These are phyloP conservation scores for Cryptosporidium sp. DNA, from an alignment of 169 alveolate species.

Conservation along the genomic window DNA sequence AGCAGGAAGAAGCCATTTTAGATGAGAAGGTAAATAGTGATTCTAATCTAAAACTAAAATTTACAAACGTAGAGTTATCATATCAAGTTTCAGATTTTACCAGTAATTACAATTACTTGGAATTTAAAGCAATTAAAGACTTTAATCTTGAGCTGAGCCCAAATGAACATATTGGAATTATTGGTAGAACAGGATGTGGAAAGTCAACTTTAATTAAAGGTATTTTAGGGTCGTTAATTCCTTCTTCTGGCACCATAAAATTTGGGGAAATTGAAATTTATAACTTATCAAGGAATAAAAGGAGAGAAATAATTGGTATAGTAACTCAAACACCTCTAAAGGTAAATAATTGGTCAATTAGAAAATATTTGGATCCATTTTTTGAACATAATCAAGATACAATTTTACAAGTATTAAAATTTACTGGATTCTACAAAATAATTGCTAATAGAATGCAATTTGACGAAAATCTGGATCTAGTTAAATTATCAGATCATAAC, in stretches of 20 bases:
- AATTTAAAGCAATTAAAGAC: constrained; percentile 13
- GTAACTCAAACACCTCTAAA: constrained; percentile 21
- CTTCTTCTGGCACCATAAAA: constrained; percentile 15
- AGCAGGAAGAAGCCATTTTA: not conserved
- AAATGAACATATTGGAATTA: constrained; percentile 47
- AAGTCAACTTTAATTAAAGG: constrained; percentile 43
- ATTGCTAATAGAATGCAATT: not conserved
- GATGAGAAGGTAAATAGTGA: not conserved
- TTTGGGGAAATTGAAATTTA: constrained; percentile 18
- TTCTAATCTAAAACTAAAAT: not conserved
- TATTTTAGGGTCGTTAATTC: constrained; percentile 1
- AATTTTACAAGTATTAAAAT: constrained; percentile 2
- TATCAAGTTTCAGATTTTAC: constrained; percentile 4
- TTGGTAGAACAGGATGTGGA: constrained; percentile 70
- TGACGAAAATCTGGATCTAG: not conserved
- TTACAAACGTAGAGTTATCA: constrained; percentile 20
- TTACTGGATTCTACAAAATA: constrained; percentile 1
- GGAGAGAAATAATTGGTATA: constrained; percentile 30
- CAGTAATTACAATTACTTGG: not conserved
- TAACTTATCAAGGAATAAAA: not conserved
- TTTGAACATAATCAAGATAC: not conserved
- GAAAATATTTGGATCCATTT: constrained; percentile 49
- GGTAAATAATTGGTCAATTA: constrained; percentile 40
- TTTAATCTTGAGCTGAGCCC: constrained; percentile 5
- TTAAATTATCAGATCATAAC: not conserved